Conservation (phyloP, 129 eudicot genomes). For the Flaveria sonorensis region DNA sequence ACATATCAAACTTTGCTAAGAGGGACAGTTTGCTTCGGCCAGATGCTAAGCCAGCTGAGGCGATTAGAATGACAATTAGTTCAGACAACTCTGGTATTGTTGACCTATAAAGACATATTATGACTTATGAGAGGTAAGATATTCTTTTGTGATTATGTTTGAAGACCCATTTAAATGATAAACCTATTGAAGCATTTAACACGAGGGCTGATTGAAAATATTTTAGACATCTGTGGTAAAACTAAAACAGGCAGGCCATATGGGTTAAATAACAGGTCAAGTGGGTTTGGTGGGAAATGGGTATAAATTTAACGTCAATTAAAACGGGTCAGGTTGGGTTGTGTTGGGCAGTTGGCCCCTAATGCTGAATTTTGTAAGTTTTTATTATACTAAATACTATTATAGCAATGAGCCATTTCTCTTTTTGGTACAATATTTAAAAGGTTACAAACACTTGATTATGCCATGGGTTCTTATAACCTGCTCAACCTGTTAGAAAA, state of each 20-base stretch:
- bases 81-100: conserved; percentile 77
- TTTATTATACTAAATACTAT: not conserved
- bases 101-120: conserved; percentile 80
- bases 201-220: no score
- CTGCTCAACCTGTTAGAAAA: no score
- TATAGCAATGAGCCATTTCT: not conserved
- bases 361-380: not conserved
- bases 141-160: not conserved
- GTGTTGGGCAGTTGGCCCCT: not conserved
- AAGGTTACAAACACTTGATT: not conserved
- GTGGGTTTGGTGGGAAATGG: not conserved
- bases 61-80: conserved; percentile 69
- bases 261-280: not conserved
- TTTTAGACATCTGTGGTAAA: not conserved
- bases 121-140: conserved; percentile 78
- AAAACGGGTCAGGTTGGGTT: not conserved
- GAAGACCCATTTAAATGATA: no score
- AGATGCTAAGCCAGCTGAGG: conserved; percentile 76
- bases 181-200: no score
- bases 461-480: not conserved
- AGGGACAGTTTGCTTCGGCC: conserved; percentile 95
- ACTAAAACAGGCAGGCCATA: not conserved
- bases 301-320: not conserved
- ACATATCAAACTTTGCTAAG: conserved; percentile 82
- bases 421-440: not conserved